Evolutionary conservation across 306 rosid species (phyloP).

Genomic region (Dryas drummondii): DNA sequence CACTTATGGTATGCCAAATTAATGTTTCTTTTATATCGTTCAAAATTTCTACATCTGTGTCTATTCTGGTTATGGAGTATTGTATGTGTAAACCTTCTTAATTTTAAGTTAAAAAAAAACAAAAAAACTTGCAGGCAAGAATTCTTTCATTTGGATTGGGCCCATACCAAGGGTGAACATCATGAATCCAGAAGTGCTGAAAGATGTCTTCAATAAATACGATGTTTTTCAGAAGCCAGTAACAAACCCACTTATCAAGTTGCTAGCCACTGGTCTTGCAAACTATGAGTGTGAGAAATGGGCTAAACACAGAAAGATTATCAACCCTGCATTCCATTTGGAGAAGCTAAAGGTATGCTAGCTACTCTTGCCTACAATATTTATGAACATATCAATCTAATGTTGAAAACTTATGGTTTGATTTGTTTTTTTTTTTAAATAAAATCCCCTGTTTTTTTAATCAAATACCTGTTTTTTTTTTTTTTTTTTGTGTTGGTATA

Average conservation of each 20-base stretch:
- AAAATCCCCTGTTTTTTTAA: too few species aligned
- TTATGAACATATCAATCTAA: too few species aligned
- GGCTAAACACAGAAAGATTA: conserved; percentile 31
- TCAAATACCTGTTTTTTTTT: neutral
- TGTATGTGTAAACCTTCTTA: too few species aligned
- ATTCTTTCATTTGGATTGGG: conserved; percentile 45
- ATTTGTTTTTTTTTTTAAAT: neutral
- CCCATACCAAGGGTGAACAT: conserved; percentile 38
- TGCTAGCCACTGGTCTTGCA: neutral
- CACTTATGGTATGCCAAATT: conserved; percentile 17
- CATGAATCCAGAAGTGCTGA: conserved; percentile 44
- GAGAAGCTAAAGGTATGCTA: conserved; percentile 28
- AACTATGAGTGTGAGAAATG: conserved; percentile 22
- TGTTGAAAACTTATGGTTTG: too few species aligned
- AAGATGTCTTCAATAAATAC: conserved; percentile 34
- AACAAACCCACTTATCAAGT: conserved; percentile 2
- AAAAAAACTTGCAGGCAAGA: conserved; percentile 28
- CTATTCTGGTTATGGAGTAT: too few species aligned
- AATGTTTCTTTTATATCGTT: too few species aligned
- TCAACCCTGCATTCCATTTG: conserved; percentile 34
- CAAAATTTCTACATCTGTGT: too few species aligned
- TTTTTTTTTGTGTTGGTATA: neutral
- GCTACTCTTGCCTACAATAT: too few species aligned
- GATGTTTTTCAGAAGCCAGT: conserved; percentile 9
- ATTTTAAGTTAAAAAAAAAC: neutral